A percentile compares a stretch with the other conserved stretches of the same genome.
Conservation (phyloP, 1,139 yeast species). For the Spathaspora jeffriesii region DNA sequence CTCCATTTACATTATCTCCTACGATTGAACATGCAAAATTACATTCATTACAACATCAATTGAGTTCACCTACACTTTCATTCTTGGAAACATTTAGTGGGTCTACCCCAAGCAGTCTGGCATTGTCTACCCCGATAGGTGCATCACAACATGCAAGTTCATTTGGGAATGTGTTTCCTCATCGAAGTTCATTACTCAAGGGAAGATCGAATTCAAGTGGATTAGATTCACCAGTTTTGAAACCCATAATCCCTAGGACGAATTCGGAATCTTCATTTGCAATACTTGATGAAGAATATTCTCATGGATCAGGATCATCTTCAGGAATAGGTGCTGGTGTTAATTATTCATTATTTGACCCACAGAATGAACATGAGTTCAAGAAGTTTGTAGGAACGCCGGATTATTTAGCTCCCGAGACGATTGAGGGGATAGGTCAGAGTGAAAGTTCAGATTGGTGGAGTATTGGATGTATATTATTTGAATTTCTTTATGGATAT, state of each 20-base stretch:
- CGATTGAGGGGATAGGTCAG: conserved; percentile 83
- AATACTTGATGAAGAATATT: conserved; percentile 48
- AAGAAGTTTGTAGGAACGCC: conserved; percentile 93
- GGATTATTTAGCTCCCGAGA: conserved; percentile 96
- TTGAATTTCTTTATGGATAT: conserved; percentile 89
- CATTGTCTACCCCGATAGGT: background rate
- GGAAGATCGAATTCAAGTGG: conserved; percentile 36
- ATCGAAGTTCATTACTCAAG: conserved; percentile 11
- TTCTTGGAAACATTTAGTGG: conserved; percentile 12
- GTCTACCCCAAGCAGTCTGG: conserved; percentile 9
- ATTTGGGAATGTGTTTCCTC: background rate
- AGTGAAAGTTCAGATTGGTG: conserved; percentile 96
- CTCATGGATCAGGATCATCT: conserved; percentile 18
- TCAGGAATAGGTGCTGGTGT: conserved; percentile 1
- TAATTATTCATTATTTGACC: conserved; percentile 70
- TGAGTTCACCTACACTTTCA: conserved; percentile 12
- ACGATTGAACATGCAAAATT: conserved; percentile 34
- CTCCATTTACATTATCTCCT: conserved; percentile 53
- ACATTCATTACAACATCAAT: conserved; percentile 7
- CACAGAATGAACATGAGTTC: conserved; percentile 48
- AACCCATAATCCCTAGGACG: conserved; percentile 49
- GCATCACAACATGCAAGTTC: background rate
- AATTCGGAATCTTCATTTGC: conserved; percentile 59
- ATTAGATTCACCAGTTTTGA: conserved; percentile 49
- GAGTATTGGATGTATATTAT: conserved; percentile 95